Percentiles rank a stretch among this genome's conserved stretches.
These are phyloP conservation scores for Scutellospora calospora DNA, from an alignment of 371 early-diverging fungal genomes.

Conservation along the genomic window DNA sequence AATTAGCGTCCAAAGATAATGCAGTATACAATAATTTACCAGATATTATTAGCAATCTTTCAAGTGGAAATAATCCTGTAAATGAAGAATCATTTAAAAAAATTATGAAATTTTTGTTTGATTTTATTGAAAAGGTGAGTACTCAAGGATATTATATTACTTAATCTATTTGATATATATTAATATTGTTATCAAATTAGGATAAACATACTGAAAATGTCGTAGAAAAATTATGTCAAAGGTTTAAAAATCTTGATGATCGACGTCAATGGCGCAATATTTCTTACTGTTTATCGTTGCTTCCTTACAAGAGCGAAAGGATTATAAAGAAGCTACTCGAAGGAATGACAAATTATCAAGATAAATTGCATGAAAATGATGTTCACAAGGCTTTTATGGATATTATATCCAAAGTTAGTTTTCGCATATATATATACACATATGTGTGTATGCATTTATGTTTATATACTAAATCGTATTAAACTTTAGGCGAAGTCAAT, in stretches of 20 bases:
- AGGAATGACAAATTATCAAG: conserved; percentile 80
- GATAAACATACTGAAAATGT: conserved; percentile 94
- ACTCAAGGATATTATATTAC: neutral
- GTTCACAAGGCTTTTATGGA: conserved; percentile 87
- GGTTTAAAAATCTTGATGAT: conserved; percentile 82
- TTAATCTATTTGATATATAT: neutral
- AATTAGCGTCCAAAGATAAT: conserved; percentile 95
- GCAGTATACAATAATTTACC: conserved; percentile 98
- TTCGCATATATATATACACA: neutral
- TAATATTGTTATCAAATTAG: conserved; percentile 53
- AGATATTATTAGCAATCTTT: conserved; percentile 94
- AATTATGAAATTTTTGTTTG: conserved; percentile 95
- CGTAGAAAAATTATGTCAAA: conserved; percentile 93
- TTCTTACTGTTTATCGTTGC: conserved; percentile 86
- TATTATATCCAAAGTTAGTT: conserved; percentile 79
- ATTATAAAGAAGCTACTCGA: conserved; percentile 85
- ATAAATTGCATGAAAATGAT: conserved; percentile 84
- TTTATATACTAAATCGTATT: conserved; percentile 12
- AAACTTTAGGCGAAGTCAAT: conserved; percentile 64
- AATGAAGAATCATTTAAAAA: conserved; percentile 80
- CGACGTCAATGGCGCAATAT: conserved; percentile 91
- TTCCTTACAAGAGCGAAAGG: conserved; percentile 88
- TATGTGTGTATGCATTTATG: neutral
- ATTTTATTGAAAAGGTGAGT: conserved; percentile 86
- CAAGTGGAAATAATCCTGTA: conserved; percentile 66